Evolutionary conservation across 116 monocot species (phyloP).

Genomic region (Dioscorea cayenensis): DNA sequence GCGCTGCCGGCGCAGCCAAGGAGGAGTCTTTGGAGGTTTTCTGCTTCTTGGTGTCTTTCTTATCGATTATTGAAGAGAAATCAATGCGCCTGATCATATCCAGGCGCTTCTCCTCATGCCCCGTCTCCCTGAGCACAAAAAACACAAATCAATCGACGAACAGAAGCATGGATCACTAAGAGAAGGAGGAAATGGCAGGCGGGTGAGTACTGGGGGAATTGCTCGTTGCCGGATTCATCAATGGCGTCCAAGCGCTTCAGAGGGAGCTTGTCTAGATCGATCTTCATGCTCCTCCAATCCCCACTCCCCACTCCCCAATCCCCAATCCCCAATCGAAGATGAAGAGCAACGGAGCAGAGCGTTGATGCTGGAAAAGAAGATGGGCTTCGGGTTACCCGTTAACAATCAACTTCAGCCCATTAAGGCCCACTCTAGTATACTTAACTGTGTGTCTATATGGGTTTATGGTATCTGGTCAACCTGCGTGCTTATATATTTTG

Average conservation of each 20-base stretch:
- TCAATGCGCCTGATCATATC: conserved; percentile 71
- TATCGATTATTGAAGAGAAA: conserved; percentile 66
- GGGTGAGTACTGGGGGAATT: conserved; percentile 51
- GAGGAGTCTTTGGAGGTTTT: conserved; percentile 27
- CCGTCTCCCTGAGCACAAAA: conserved; percentile 37
- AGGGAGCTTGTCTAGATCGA: conserved; percentile 89
- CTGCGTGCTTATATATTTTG: too few species aligned
- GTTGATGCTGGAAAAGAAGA: too few species aligned
- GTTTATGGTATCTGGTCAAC: too few species aligned
- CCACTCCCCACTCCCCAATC: too few species aligned
- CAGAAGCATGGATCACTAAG: background rate
- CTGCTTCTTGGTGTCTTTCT: conserved; percentile 33
- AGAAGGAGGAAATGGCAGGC: background rate
- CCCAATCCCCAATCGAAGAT: background rate
- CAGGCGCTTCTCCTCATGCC: conserved; percentile 72
- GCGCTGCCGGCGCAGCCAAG: conserved; percentile 10
- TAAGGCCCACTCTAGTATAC: too few species aligned
- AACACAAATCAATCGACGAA: background rate
- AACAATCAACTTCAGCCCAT: too few species aligned
- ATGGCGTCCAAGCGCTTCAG: conserved; percentile 86
- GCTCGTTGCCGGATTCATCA: conserved; percentile 71
- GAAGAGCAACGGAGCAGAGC: background rate
- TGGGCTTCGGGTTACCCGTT: too few species aligned
- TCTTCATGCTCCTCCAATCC: conserved; percentile 17
- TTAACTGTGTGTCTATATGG: too few species aligned